A percentile compares a stretch with the other conserved stretches of the same genome.
phyloP scores from a whole-genome alignment of 208 protist genomes.

The Trypanosoma lewisi region DNA sequence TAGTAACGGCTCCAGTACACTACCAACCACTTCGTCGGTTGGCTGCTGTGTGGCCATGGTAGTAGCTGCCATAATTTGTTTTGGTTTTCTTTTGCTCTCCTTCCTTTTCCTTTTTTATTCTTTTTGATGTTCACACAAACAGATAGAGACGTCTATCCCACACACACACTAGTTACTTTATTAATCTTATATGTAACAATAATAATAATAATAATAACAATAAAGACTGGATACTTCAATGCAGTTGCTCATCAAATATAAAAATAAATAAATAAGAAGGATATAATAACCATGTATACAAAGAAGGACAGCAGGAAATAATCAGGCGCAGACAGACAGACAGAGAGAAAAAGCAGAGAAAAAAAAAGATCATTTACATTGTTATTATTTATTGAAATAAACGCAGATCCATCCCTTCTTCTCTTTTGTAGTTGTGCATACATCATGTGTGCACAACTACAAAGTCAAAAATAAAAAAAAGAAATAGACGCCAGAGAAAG shows the following conservation, averaged over 20 bases:
- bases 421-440: no score
- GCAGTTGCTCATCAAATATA: neutral
- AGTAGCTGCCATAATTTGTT: neutral
- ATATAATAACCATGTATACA: neutral
- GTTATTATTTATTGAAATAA: no score
- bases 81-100: slow-evolving; percentile 12
- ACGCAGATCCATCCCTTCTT: neutral
- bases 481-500: no score
- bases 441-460: neutral
- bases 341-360: neutral
- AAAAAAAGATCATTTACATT: neutral
- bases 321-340: neutral
- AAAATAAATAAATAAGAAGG: neutral
- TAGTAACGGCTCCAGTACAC: slow-evolving; percentile 16
- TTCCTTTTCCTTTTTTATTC: slow-evolving; percentile 1
- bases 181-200: neutral
- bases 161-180: no score
- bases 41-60: neutral
- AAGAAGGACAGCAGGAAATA: neutral
- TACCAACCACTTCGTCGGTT: neutral
- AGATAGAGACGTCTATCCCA: no score
- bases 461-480: neutral
- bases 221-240: neutral
- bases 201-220: neutral
- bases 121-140: no score